These are phyloP conservation scores for Hansenula sp. DNA, from an alignment of 1,139 yeast species.

Conservation along the genomic window DNA sequence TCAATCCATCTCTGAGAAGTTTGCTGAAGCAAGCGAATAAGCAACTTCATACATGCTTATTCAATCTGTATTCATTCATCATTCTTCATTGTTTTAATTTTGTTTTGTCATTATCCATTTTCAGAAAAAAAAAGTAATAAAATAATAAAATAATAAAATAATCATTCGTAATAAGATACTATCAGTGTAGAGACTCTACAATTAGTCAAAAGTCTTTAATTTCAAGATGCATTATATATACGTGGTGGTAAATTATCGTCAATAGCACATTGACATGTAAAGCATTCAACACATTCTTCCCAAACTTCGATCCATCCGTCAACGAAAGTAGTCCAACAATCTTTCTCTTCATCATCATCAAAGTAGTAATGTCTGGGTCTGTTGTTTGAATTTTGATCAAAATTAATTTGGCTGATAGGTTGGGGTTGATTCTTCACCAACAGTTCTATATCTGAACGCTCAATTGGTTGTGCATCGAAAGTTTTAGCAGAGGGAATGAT, in stretches of 20 bases:
- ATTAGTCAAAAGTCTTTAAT: too few species aligned
- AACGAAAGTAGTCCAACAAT: conserved; percentile 6
- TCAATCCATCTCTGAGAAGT: conserved; percentile 76
- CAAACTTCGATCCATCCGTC: conserved; percentile 7
- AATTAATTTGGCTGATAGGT: neutral
- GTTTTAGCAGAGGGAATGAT: neutral
- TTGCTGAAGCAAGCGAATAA: conserved; percentile 93
- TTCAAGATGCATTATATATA: neutral
- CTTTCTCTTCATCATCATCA: conserved; percentile 2
- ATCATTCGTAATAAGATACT: too few species aligned
- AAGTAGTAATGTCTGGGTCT: neutral
- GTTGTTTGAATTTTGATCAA: neutral
- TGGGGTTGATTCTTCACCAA: neutral
- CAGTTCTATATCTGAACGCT: neutral
- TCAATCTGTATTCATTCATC: neutral
- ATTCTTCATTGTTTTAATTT: neutral
- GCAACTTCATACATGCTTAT: neutral
- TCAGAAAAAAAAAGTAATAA: neutral
- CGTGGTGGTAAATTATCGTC: neutral
- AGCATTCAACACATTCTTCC: conserved; percentile 5
- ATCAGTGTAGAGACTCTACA: too few species aligned
- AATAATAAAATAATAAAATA: neutral
- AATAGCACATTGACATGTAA: conserved; percentile 3
- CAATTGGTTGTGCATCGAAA: neutral
- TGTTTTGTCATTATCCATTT: neutral